phyloP scores from a whole-genome alignment of 2,329 filamentous ascomycete genomes.

The Cadophora sp. region DNA sequence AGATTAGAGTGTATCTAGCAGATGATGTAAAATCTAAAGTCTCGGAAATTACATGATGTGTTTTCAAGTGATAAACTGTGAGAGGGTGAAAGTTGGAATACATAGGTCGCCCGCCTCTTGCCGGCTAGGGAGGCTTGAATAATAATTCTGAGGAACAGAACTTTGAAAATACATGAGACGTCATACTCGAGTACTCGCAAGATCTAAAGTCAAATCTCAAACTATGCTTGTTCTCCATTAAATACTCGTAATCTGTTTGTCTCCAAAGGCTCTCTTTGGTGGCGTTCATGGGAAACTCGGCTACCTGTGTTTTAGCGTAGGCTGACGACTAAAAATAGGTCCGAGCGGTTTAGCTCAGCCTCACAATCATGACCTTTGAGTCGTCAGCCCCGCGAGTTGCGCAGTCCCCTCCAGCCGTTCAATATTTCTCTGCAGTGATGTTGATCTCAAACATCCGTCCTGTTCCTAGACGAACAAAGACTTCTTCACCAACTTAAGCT shows the following conservation, averaged over 20 bases:
- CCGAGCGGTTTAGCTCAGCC: conserved; percentile 29
- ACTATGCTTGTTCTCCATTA: not conserved
- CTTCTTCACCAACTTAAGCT: conserved; percentile 23
- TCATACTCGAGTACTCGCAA: too few species aligned
- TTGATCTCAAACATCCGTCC: conserved; percentile 24
- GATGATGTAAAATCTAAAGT: conserved; percentile 18
- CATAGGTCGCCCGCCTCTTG: too few species aligned
- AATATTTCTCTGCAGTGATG: conserved; percentile 12
- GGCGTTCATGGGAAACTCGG: not conserved
- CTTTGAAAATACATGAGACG: too few species aligned
- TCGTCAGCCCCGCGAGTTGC: conserved; percentile 33
- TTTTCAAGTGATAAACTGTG: conserved; percentile 7
- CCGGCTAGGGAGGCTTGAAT: too few species aligned
- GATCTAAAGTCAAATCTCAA: not conserved
- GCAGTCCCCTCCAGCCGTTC: conserved; percentile 9
- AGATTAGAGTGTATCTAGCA: conserved; percentile 26
- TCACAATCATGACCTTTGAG: conserved; percentile 30
- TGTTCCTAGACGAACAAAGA: conserved; percentile 18
- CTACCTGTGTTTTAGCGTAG: not conserved
- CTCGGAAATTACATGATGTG: not conserved
- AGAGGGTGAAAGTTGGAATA: too few species aligned
- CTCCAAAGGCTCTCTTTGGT: not conserved
- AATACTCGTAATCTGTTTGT: not conserved
- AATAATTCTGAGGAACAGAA: too few species aligned
- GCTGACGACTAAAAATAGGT: conserved; percentile 6